phyloP scores from a whole-genome alignment of 371 early-diverging fungal genomes.

The Mucor saturninus region DNA sequence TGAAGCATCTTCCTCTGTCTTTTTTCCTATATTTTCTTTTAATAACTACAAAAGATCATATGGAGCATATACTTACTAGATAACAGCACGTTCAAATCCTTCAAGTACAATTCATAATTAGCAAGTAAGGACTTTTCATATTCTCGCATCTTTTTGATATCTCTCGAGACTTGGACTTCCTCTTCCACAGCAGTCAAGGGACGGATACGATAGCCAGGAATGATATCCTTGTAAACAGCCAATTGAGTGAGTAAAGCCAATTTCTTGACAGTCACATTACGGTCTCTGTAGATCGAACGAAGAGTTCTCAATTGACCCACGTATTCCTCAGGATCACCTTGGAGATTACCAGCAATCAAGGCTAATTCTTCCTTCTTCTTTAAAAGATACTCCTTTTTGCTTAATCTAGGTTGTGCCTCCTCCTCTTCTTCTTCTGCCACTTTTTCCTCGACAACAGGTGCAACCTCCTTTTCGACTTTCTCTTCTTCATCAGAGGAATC shows the following conservation, averaged over 20 bases:
- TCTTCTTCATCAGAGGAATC: slow-evolving; percentile 27
- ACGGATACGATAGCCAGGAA: slow-evolving; percentile 95
- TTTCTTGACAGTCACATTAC: slow-evolving; percentile 63
- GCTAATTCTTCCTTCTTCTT: slow-evolving; percentile 83
- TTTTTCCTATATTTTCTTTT: slow-evolving; percentile 26
- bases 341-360: slow-evolving; percentile 68
- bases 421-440: slow-evolving; percentile 28
- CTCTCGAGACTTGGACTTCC: slow-evolving; percentile 79
- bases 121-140: slow-evolving; percentile 83
- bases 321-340: slow-evolving; percentile 82
- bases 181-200: slow-evolving; percentile 82
- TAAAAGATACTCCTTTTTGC: slow-evolving; percentile 63
- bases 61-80: slow-evolving; percentile 31
- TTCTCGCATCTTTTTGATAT: slow-evolving; percentile 84
- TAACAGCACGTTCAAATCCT: slow-evolving; percentile 59
- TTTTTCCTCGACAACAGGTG: slow-evolving; percentile 8
- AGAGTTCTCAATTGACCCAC: slow-evolving; percentile 66
- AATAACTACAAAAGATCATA: too few relatives aligned
- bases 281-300: slow-evolving; percentile 61
- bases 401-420: slow-evolving; percentile 24
- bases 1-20: slow-evolving; percentile 49
- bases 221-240: slow-evolving; percentile 91
- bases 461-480: slow-evolving; percentile 10
- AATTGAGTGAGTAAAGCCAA: slow-evolving; percentile 84
- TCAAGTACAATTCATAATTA: slow-evolving; percentile 84